A percentile compares a stretch with the other conserved stretches of the same genome.
Evolutionary conservation across 192 early-diverging fungal genomes (phyloP).

Genomic region (Backusella morwellensis): DNA sequence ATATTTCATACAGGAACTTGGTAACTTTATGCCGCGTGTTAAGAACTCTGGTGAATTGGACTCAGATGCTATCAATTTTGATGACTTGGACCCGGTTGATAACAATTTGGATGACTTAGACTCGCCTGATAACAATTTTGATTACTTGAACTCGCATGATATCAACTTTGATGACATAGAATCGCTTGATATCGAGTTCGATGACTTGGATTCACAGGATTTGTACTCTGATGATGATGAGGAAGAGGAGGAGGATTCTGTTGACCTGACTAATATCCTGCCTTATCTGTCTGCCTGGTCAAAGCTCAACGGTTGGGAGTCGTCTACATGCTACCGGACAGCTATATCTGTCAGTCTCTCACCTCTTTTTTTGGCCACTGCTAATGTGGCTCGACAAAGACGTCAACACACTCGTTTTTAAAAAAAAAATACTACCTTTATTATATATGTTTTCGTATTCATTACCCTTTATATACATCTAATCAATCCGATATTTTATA

Average conservation of each 20-base stretch:
- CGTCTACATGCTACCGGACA: background rate
- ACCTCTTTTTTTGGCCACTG: background rate
- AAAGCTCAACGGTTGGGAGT: background rate
- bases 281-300: background rate
- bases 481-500: background rate
- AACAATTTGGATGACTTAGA: no score
- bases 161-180: no score
- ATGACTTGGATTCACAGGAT: background rate
- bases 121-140: background rate
- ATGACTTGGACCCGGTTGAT: no score
- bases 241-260: no score
- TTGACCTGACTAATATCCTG: background rate
- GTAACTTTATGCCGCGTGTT: no score
- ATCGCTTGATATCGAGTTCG: background rate
- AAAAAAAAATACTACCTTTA: background rate
- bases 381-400: background rate
- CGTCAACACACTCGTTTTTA: background rate
- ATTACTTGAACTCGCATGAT: background rate
- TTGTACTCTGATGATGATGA: background rate
- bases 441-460: background rate
- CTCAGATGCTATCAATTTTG: no score
- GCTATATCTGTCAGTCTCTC: background rate
- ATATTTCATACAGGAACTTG: no score
- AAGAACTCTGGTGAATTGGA: no score
- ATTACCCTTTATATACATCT: background rate